Evolutionary conservation across 441 rosid genomes (phyloP).

Genomic region (Adansonia grandidieri): DNA sequence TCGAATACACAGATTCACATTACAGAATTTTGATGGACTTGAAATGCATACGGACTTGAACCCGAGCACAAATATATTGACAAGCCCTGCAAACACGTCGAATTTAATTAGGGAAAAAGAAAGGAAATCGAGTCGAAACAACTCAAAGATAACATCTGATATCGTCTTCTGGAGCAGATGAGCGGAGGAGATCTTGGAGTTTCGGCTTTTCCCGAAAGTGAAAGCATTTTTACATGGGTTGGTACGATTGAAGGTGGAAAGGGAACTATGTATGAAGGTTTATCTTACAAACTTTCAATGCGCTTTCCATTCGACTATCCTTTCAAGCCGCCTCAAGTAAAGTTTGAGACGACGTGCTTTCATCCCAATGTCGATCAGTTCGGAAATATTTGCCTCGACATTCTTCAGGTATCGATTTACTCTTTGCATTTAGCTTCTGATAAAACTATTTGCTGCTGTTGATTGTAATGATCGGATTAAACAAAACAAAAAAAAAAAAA

Average conservation of each 20-base stretch:
- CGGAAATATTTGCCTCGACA: constrained; percentile 76
- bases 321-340: constrained; percentile 73
- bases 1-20: too few species aligned
- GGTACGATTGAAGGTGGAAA: constrained; percentile 71
- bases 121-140: not conserved
- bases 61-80: not conserved
- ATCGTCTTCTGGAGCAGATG: constrained; percentile 45
- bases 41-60: not conserved
- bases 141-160: not conserved
- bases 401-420: constrained; percentile 57
- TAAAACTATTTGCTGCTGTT: not conserved
- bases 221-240: constrained; percentile 62
- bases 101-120: not conserved
- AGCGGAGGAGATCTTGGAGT: constrained; percentile 58
- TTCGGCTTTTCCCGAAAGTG: constrained; percentile 68
- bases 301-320: constrained; percentile 64
- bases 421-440: not conserved
- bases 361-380: constrained; percentile 73
- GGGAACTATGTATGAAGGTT: constrained; percentile 61
- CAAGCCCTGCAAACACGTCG: not conserved
- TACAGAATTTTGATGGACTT: not conserved
- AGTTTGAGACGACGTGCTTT: constrained; percentile 65
- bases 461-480: not conserved
- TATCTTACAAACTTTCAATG: constrained; percentile 61
- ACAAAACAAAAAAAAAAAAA: too few species aligned